Evolutionary conservation across 441 rosid species (phyloP), one percentile per base, ranked within the genome.

Genomic region (Biscutella auriculata): DNA sequence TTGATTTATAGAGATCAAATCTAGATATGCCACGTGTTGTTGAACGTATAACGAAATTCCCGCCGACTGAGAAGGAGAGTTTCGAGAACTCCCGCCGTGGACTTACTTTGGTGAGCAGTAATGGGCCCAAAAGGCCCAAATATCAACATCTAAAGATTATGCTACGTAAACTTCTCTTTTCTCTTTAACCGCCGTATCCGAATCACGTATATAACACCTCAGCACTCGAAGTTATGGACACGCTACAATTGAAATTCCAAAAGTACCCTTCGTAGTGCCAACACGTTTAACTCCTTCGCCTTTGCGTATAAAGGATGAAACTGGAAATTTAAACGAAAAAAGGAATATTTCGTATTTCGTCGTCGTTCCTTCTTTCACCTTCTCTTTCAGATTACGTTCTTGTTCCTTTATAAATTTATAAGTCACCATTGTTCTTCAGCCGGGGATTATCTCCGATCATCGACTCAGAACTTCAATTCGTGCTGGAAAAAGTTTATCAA

Each of bases 11-110:
- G 35, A 30, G 12, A 25, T 12, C 33, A 39, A 39, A 60, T 60
- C 51, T 11, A 60, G 53, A 61, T 61, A 3, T 40, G 54, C 53
- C 54, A 49, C 63, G 49, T 14, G 48, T 34, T 34, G 0, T 21
- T 15, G 6, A 9, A 19, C 23, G 0, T 33, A 56, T 28, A 23
- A 5, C 1, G 17, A 29, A 6, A 45, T 30, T 58, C 69, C 69
- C 73, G 73, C 73, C 65, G 37, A 48, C 26, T 68, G 47, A 27
- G 30, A n/a, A 45, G 11, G 21, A 59, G 42, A 11, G 43, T 36
- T 25, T 62, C 45, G 36, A 55, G 33, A 43, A 69, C 62, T 82
- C 88, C 91, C 95, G 95, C 95, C 61, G 34, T 47, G 61, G 61
- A 15, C 46, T 49, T 66, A 19, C 4, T 19, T 4, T 13, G 4